Conservation (phyloP, 148 eudicot genomes). For the Rhododendron kiyosumense region DNA sequence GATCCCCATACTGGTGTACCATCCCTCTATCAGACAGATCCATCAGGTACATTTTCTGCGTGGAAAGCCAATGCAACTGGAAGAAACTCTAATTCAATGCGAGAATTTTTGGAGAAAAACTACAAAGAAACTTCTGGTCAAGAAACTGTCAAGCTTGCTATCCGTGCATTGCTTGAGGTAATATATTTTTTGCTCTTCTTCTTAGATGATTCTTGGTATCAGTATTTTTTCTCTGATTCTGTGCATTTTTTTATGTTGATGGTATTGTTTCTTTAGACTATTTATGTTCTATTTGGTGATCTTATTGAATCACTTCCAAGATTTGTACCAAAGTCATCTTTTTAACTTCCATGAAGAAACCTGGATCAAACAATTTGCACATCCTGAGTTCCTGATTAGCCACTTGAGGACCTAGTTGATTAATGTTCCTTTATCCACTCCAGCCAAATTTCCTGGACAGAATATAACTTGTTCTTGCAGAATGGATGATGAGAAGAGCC, state of each 20-base stretch:
- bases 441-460: not conserved
- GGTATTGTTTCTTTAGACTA: not conserved
- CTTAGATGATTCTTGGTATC: not conserved
- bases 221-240: not conserved
- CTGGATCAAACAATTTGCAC: not conserved
- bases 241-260: not conserved
- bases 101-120: slow-evolving; percentile 93
- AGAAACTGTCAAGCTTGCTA: slow-evolving; percentile 88
- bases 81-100: slow-evolving; percentile 86
- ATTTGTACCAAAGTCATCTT: not conserved
- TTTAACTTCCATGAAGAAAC: not conserved
- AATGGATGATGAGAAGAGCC: not conserved
- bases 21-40: slow-evolving; percentile 94
- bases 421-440: not conserved
- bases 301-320: not conserved
- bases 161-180: slow-evolving; percentile 95
- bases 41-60: slow-evolving; percentile 97
- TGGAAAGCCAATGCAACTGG: slow-evolving; percentile 99
- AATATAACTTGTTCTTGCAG: not conserved
- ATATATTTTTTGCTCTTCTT: slow-evolving; percentile 6
- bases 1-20: slow-evolving; percentile 83
- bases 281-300: not conserved
- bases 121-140: slow-evolving; percentile 94
- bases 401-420: not conserved
- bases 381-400: not conserved